phyloP scores from a whole-genome alignment of 768 basidiomycete genomes.

The Naematelia encephala region DNA sequence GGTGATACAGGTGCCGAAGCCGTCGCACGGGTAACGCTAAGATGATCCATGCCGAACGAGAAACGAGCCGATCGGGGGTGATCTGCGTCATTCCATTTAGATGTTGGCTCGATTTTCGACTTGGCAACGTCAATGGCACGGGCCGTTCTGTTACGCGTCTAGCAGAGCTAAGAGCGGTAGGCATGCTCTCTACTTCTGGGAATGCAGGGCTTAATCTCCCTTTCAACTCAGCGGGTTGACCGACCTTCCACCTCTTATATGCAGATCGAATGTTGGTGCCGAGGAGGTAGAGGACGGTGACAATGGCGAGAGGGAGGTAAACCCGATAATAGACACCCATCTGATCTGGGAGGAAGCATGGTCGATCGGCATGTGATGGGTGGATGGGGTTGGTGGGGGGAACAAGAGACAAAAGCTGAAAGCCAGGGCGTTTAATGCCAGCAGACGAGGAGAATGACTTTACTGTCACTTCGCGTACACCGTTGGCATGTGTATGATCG shows the following conservation, averaged over 20 bases:
- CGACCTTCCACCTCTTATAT: slow-evolving; percentile 2
- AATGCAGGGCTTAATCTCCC: slow-evolving; percentile 14
- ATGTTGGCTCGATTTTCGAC: slow-evolving; percentile 31
- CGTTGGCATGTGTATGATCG: slow-evolving; percentile 61
- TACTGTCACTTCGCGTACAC: slow-evolving; percentile 72
- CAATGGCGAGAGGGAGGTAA: slow-evolving; percentile 65
- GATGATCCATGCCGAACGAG: slow-evolving; percentile 4
- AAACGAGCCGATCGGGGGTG: slow-evolving; percentile 10
- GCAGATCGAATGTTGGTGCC: slow-evolving; percentile 39
- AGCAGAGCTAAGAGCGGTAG: background rate
- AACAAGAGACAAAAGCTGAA: slow-evolving; percentile 78
- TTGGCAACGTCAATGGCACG: slow-evolving; percentile 33
- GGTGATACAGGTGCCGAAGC: slow-evolving; percentile 40
- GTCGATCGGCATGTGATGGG: slow-evolving; percentile 59
- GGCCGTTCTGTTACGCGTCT: slow-evolving; percentile 28
- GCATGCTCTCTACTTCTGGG: slow-evolving; percentile 10
- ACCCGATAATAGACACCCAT: slow-evolving; percentile 66
- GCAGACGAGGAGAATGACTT: slow-evolving; percentile 88
- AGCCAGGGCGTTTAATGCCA: slow-evolving; percentile 78
- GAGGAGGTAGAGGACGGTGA: slow-evolving; percentile 58
- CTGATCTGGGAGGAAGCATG: slow-evolving; percentile 82
- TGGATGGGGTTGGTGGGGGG: slow-evolving; percentile 41
- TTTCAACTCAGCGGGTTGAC: slow-evolving; percentile 8
- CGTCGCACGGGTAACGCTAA: background rate
- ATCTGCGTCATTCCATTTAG: slow-evolving; percentile 13